Evolutionary conservation across 805 yeast genomes (phyloP).

Genomic region (Candida verbasci): DNA sequence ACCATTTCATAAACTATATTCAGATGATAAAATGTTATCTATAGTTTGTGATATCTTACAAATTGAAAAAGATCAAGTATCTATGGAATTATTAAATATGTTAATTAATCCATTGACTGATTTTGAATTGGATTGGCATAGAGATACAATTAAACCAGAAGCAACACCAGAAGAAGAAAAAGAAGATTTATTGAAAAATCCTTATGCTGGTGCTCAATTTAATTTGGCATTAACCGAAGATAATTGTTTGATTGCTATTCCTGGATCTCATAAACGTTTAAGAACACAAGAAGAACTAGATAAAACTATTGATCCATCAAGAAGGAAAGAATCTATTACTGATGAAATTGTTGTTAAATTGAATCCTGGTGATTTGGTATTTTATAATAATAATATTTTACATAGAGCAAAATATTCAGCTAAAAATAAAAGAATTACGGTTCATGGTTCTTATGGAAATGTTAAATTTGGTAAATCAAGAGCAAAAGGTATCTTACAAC

Average conservation of each 20-base stretch:
- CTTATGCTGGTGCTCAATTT: slow-evolving; percentile 48
- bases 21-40: slow-evolving; percentile 33
- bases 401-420: slow-evolving; percentile 44
- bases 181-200: slow-evolving; percentile 30
- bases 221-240: slow-evolving; percentile 47
- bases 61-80: slow-evolving; percentile 26
- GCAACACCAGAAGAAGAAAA: slow-evolving; percentile 43
- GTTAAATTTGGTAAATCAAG: slow-evolving; percentile 35
- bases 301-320: slow-evolving; percentile 29
- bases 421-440: slow-evolving; percentile 35
- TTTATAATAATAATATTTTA: slow-evolving; percentile 47
- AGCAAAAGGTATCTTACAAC: slow-evolving; percentile 51
- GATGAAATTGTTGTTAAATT: slow-evolving; percentile 39
- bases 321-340: slow-evolving; percentile 28
- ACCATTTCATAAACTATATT: slow-evolving; percentile 39
- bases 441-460: slow-evolving; percentile 51
- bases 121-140: slow-evolving; percentile 52
- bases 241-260: slow-evolving; percentile 44
- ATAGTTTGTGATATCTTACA: slow-evolving; percentile 43
- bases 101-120: slow-evolving; percentile 49
- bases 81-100: slow-evolving; percentile 51
- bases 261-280: slow-evolving; percentile 42
- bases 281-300: slow-evolving; percentile 42
- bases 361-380: slow-evolving; percentile 47
- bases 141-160: slow-evolving; percentile 47